Evolutionary conservation across 2,329 filamentous ascomycete species (phyloP).

Genomic region (Fusarium brachygibbosum): DNA sequence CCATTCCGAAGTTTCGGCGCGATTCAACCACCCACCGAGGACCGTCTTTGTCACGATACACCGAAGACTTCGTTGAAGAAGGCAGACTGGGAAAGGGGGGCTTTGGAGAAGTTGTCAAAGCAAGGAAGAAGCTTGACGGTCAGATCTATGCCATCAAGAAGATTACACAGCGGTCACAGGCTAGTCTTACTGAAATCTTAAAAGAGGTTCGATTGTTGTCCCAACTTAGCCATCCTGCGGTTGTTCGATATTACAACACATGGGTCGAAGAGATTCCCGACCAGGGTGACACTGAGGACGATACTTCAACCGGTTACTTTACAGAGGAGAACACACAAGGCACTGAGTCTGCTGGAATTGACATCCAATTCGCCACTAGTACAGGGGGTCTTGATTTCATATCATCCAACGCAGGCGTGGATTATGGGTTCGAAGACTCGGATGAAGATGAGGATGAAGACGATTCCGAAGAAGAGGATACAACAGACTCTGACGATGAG

Average conservation of each 20-base stretch:
- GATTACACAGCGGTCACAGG: conserved; percentile 84
- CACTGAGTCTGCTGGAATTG: conserved; percentile 58
- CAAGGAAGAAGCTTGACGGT: conserved; percentile 92
- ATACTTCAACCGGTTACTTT: conserved; percentile 66
- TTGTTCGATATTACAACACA: conserved; percentile 92
- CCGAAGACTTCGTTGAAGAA: conserved; percentile 90
- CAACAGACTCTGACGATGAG: conserved; percentile 62
- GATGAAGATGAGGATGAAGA: conserved; percentile 57
- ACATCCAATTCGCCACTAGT: conserved; percentile 75
- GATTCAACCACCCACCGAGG: conserved; percentile 70
- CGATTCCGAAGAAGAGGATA: conserved; percentile 51
- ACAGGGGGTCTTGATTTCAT: conserved; percentile 92
- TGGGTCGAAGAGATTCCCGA: conserved; percentile 85
- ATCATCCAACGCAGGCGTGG: conserved; percentile 84
- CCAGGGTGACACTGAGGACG: conserved; percentile 67
- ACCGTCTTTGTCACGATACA: conserved; percentile 77
- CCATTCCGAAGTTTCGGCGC: conserved; percentile 66
- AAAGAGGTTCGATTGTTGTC: conserved; percentile 91
- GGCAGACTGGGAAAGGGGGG: conserved; percentile 91
- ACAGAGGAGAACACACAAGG: conserved; percentile 54
- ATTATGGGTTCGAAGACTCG: conserved; percentile 75
- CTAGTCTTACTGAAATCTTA: conserved; percentile 83
- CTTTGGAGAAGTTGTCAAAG: conserved; percentile 96
- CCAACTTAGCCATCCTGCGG: conserved; percentile 88
- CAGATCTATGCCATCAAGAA: conserved; percentile 98